A percentile compares a stretch with the other conserved stretches of the same genome.
These are phyloP conservation scores for Clonostachys sp. DNA, from an alignment of 2,329 filamentous ascomycete species.

Conservation along the genomic window DNA sequence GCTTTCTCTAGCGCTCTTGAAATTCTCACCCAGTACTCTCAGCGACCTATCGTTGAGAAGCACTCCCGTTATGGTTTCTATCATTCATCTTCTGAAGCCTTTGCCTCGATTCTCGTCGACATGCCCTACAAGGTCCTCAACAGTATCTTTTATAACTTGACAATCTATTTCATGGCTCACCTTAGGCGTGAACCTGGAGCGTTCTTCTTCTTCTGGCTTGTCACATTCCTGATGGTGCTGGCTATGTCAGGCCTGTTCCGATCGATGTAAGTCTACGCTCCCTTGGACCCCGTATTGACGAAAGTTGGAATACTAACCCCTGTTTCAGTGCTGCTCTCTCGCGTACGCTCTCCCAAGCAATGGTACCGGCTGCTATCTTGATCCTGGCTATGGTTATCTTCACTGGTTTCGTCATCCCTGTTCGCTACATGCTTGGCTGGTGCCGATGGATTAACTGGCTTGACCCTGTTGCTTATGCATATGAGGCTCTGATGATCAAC, in stretches of 20 bases:
- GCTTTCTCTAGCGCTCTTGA: constrained; percentile 29
- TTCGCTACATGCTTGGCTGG: constrained; percentile 55
- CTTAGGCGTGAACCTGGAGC: constrained; percentile 34
- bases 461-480: constrained; percentile 63
- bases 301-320: constrained; percentile 6
- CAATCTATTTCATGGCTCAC: constrained; percentile 45
- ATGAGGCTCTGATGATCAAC: constrained; percentile 62
- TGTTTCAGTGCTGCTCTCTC: constrained; percentile 30
- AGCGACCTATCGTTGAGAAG: constrained; percentile 32
- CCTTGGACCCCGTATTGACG: not conserved
- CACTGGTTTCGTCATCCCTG: constrained; percentile 44
- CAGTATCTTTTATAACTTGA: constrained; percentile 35
- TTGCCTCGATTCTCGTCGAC: constrained; percentile 31
- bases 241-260: constrained; percentile 62
- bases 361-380: constrained; percentile 33
- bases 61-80: constrained; percentile 32
- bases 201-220: constrained; percentile 41
- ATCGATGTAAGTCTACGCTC: constrained; percentile 14
- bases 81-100: constrained; percentile 25
- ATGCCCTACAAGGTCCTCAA: constrained; percentile 36
- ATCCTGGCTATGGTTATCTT: constrained; percentile 24
- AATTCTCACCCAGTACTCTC: constrained; percentile 29
- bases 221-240: constrained; percentile 48
- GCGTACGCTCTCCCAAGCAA: constrained; percentile 44
- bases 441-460: constrained; percentile 65